Evolutionary conservation across 139 green algal species (phyloP).

Genomic region (Monoraphidium neglectum): DNA sequence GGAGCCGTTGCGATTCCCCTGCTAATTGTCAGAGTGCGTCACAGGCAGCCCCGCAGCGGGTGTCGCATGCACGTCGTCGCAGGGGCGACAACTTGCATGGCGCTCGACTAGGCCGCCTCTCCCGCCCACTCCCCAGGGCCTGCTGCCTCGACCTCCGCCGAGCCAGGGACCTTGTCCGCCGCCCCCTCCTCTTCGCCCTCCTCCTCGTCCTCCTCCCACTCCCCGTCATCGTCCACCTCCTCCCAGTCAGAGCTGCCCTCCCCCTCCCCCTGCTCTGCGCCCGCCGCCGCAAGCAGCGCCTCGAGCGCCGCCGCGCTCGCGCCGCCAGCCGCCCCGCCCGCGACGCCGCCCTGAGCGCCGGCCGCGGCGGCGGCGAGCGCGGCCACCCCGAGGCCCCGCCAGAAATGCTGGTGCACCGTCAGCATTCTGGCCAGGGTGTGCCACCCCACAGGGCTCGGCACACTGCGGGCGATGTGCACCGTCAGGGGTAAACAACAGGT

Average conservation of each 20-base stretch:
- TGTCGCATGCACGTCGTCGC: no score
- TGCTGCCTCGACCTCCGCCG: no score
- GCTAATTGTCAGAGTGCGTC: no score
- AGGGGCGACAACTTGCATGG: no score
- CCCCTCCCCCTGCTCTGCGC: constrained; percentile 4
- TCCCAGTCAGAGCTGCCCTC: background rate
- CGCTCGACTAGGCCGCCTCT: no score
- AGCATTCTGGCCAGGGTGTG: constrained; percentile 10
- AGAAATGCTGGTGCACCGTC: constrained; percentile 30
- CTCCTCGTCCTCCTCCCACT: background rate
- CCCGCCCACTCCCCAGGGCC: no score
- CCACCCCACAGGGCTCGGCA: constrained; percentile 13
- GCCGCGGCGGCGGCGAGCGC: constrained; percentile 12
- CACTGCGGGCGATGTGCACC: background rate
- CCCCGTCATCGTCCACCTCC: background rate
- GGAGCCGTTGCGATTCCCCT: no score
- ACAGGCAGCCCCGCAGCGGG: no score
- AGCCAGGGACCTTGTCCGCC: background rate
- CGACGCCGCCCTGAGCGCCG: background rate
- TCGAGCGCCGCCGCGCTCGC: constrained; percentile 2
- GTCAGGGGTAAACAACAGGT: background rate
- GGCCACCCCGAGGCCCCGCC: constrained; percentile 13
- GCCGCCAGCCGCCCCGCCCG: background rate
- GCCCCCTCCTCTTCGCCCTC: constrained; percentile 22
- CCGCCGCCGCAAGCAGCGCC: constrained; percentile 4